Percentiles rank a stretch among this genome's conserved stretches.
phyloP scores from a whole-genome alignment of 805 yeast species.

The Zygoascus bituminiphila region DNA sequence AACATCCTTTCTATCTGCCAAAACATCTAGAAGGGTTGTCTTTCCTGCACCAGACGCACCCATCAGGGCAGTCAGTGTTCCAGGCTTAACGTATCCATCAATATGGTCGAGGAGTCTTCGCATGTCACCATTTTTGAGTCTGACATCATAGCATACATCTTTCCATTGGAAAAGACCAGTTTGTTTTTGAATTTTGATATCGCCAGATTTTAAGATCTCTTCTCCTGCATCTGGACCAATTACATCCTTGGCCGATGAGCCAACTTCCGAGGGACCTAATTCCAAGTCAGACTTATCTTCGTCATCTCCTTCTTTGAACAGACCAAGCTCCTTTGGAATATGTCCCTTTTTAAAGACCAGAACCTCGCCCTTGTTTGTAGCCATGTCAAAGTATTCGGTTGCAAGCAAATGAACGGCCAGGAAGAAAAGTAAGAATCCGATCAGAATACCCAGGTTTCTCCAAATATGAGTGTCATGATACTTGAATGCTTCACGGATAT shows the following conservation, averaged over 20 bases:
- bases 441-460: constrained; percentile 69
- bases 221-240: background rate
- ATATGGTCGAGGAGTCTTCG: constrained; percentile 39
- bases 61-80: constrained; percentile 74
- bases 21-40: constrained; percentile 64
- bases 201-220: background rate
- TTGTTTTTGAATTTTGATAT: background rate
- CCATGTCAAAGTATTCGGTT: constrained; percentile 28
- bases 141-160: constrained; percentile 55
- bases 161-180: constrained; percentile 61
- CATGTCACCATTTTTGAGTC: constrained; percentile 31
- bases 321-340: constrained; percentile 28
- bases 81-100: constrained; percentile 72
- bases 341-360: constrained; percentile 29
- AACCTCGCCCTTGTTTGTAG: constrained; percentile 27
- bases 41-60: constrained; percentile 88
- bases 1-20: constrained; percentile 60
- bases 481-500: constrained; percentile 39
- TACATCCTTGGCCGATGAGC: constrained; percentile 34
- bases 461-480: constrained; percentile 57
- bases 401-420: constrained; percentile 24
- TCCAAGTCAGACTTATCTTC: constrained; percentile 22
- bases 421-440: constrained; percentile 43
- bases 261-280: constrained; percentile 19
- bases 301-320: constrained; percentile 20